Evolutionary conservation across 352 stramenopile genomes (phyloP), one percentile per base, ranked within the genome.

Genomic region (Blastocystis sp.): DNA sequence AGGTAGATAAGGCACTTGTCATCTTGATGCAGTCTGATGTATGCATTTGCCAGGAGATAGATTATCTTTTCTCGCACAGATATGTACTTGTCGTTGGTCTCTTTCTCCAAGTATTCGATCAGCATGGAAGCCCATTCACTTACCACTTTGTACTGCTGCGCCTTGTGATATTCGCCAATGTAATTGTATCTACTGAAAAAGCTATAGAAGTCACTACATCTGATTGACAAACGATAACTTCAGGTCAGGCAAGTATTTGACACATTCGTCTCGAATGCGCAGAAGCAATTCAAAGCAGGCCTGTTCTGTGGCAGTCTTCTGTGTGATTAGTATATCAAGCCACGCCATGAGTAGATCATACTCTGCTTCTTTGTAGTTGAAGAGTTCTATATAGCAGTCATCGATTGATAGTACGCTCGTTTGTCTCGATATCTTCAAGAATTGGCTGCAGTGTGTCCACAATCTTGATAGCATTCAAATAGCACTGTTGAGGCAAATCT

Each of bases 341-440:
- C 73, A 84, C 26, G 13, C 73, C 73, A 84, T 68, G 20, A 84
- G 55, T 26, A 84, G 11, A 13, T 84, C 73, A 45, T 84, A 84
- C 26, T 84, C 73, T 15, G 53, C 73, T 29, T 84, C 73, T 29
- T 84, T 84, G 56, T 54, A 84, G 6, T 50, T 45, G 73, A 69
- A 84, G 50, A 84, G 68, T n/a, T 39, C 62, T 73, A 43, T 6
- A 8, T 73, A 1, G 39, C 11, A 68, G 11, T 15, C 11, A 39
- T 29, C 11, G 1, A 37, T 18, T 68, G 59, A 29, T 26, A 39
- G 11, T 47, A 66, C 47, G 45, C 1, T 29, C 53, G 37, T 55
- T 55, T 15, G 47, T 47, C 39, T 84, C 55, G 3, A 43, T n/a
- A 37, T 68, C n/a, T 13, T 64, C 23, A 20, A 84, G 45, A 26